Conservation (phyloP, 148 eudicot genomes). For the Cornus controversa region DNA sequence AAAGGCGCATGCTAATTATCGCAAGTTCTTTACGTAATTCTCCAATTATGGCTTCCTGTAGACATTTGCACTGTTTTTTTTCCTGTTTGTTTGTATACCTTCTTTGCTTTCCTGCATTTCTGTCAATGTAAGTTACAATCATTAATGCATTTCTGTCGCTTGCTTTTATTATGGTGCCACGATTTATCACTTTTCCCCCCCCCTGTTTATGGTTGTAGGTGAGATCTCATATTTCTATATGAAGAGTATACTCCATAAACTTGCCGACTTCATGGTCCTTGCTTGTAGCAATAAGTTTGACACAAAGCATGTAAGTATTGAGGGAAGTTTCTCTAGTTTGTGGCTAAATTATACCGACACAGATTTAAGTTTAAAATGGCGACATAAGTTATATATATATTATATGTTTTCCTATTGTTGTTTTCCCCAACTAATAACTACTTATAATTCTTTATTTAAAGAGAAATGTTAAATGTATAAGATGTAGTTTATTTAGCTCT, state of each 20-base stretch:
- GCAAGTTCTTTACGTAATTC: not conserved
- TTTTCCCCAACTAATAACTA: not conserved
- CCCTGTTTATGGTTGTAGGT: constrained; percentile 45
- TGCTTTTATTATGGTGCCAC: not conserved
- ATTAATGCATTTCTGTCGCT: not conserved
- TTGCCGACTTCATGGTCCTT: constrained; percentile 51
- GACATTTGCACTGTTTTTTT: not conserved
- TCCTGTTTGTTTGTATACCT: too few species aligned
- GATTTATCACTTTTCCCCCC: not conserved
- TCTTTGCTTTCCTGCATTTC: not conserved
- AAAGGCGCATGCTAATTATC: too few species aligned
- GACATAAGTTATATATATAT: not conserved
- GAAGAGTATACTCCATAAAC: constrained; percentile 54
- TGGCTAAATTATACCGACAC: not conserved
- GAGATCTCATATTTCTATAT: constrained; percentile 42
- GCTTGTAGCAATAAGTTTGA: constrained; percentile 37
- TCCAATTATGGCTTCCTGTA: not conserved
- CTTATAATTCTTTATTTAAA: not conserved
- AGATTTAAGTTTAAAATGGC: constrained; percentile 8
- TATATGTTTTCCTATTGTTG: not conserved
- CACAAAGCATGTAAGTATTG: constrained; percentile 50
- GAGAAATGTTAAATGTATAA: not conserved
- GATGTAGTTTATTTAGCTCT: too few species aligned
- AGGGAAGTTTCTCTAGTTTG: constrained; percentile 2
- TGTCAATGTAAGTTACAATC: not conserved